Conservation (phyloP, 2,329 filamentous ascomycete genomes). For the Phyllosticta paracitricarpa region DNA sequence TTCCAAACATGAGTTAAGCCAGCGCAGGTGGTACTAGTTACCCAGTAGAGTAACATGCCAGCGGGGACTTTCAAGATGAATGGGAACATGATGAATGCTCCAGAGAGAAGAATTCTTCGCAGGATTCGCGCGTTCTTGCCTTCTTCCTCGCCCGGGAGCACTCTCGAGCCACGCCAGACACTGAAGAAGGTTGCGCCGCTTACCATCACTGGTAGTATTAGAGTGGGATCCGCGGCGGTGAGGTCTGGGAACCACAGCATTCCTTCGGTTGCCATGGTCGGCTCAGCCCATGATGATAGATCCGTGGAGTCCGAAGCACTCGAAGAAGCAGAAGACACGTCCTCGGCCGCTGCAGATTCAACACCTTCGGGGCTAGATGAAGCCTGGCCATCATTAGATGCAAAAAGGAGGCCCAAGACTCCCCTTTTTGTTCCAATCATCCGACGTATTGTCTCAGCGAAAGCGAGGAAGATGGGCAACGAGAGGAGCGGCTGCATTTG, state of each 20-base stretch:
- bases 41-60: slow-evolving; percentile 34
- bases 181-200: slow-evolving; percentile 25
- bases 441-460: slow-evolving; percentile 26
- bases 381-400: neutral
- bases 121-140: neutral
- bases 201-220: slow-evolving; percentile 40
- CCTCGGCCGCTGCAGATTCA: neutral
- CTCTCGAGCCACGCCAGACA: neutral
- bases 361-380: neutral
- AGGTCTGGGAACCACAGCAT: slow-evolving; percentile 52
- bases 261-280: slow-evolving; percentile 46
- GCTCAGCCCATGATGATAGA: slow-evolving; percentile 30
- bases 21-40: slow-evolving; percentile 23
- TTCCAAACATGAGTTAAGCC: slow-evolving; percentile 25
- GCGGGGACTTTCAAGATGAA: slow-evolving; percentile 28
- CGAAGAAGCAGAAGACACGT: neutral
- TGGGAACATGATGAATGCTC: slow-evolving; percentile 24
- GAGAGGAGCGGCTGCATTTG: slow-evolving; percentile 13
- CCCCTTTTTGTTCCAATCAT: slow-evolving; percentile 25
- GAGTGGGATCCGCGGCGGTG: slow-evolving; percentile 41
- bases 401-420: neutral
- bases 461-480: slow-evolving; percentile 27
- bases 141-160: neutral
- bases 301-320: neutral
- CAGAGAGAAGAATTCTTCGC: slow-evolving; percentile 18